These are phyloP conservation scores for Nothophoma quercina DNA, from an alignment of 2,329 filamentous ascomycete species.

Conservation along the genomic window DNA sequence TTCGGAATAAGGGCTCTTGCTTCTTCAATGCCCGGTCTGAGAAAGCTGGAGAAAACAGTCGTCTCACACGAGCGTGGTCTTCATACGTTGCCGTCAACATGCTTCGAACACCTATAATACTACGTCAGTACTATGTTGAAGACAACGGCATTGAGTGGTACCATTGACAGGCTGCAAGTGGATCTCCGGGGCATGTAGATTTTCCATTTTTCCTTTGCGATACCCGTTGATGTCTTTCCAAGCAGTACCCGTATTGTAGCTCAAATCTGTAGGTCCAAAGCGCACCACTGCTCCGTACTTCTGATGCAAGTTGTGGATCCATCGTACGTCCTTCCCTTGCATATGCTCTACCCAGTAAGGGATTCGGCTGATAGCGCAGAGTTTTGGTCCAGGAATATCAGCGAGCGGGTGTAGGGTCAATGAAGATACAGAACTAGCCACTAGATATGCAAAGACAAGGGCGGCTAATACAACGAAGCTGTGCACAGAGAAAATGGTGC, in stretches of 20 bases:
- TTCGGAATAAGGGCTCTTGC: conserved; percentile 46
- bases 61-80: conserved; percentile 22
- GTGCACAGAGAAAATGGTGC: no score
- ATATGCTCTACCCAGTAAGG: not conserved
- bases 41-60: conserved; percentile 43
- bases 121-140: no score
- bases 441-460: no score
- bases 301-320: conserved; percentile 10
- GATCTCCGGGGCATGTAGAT: not conserved
- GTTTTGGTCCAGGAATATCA: not conserved
- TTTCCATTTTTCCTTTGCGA: not conserved
- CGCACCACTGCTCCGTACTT: conserved; percentile 26
- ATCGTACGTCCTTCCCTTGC: not conserved
- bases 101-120: not conserved
- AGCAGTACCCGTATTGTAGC: conserved; percentile 11
- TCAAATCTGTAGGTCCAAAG: conserved; percentile 19
- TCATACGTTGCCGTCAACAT: not conserved
- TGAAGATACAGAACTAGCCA: no score
- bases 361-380: conserved; percentile 1
- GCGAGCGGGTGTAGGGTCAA: not conserved
- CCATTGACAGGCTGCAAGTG: conserved; percentile 1
- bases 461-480: no score
- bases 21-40: conserved; percentile 43
- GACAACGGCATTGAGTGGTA: no score
- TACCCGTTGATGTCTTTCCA: conserved; percentile 26